phyloP scores from a whole-genome alignment of 1,284 basidiomycete genomes.

The Tylopilus orsonianus region DNA sequence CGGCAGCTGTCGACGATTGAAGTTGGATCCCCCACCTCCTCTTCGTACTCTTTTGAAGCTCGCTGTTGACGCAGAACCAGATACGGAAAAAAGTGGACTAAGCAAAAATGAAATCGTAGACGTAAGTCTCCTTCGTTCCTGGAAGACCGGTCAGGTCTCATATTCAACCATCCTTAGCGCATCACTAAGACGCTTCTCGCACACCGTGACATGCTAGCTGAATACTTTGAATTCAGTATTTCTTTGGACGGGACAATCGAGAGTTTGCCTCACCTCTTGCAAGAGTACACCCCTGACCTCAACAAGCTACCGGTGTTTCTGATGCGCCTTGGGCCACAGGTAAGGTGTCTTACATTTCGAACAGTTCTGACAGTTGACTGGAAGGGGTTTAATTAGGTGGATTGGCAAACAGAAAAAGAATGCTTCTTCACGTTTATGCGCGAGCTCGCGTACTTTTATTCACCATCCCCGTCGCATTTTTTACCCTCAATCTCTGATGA shows the following conservation, averaged over 20 bases:
- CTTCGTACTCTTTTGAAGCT: conserved; percentile 73
- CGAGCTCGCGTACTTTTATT: conserved; percentile 91
- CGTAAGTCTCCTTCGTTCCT: conserved; percentile 44
- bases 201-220: conserved; percentile 83
- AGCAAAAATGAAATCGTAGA: conserved; percentile 65
- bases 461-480: conserved; percentile 44
- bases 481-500: conserved; percentile 28
- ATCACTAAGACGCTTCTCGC: conserved; percentile 57
- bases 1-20: conserved; percentile 74
- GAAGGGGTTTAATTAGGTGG: conserved; percentile 53
- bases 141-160: not conserved
- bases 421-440: conserved; percentile 87
- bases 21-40: conserved; percentile 80
- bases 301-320: conserved; percentile 84
- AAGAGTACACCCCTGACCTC: conserved; percentile 83
- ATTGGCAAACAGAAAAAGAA: conserved; percentile 82
- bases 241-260: conserved; percentile 64
- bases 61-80: conserved; percentile 76
- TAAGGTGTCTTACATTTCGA: conserved; percentile 31
- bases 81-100: conserved; percentile 47
- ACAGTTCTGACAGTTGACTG: not conserved
- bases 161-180: conserved; percentile 40
- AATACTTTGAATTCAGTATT: conserved; percentile 87
- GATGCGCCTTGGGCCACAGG: conserved; percentile 84
- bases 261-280: conserved; percentile 79